Percentiles rank a stretch among this genome's conserved stretches.
These are phyloP conservation scores for Angophora floribunda DNA, from an alignment of 345 rosid species.

Conservation along the genomic window DNA sequence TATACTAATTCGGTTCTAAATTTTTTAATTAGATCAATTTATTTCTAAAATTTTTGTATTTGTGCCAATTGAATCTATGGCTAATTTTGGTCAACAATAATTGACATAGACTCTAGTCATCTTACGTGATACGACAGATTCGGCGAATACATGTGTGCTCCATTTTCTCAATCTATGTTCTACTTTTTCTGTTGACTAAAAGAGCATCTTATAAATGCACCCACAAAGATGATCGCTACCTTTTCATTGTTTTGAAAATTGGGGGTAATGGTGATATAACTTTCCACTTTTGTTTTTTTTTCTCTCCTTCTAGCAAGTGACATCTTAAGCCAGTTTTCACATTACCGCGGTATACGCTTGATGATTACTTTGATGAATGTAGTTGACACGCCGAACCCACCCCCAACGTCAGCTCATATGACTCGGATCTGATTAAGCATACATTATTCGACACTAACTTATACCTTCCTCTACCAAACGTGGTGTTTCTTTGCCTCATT, in stretches of 20 bases:
- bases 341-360: neutral
- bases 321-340: neutral
- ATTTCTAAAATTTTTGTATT: no score
- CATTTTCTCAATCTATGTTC: neutral
- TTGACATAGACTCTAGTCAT: fast-evolving
- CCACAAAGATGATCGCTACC: neutral
- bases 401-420: neutral
- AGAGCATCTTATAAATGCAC: neutral
- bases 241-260: neutral
- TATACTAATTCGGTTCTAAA: neutral
- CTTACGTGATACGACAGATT: neutral
- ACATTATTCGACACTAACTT: neutral
- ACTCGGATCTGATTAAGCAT: neutral
- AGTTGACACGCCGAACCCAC: neutral
- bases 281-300: neutral
- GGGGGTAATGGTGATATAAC: neutral
- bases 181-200: neutral
- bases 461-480: neutral
- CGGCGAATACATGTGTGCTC: neutral
- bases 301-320: neutral
- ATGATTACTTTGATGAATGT: neutral
- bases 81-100: fast-evolving
- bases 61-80: no score
- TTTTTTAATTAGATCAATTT: no score
- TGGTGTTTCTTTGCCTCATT: neutral